A percentile compares a stretch with the other conserved stretches of the same genome.
Evolutionary conservation across 164 flowering plant genomes (phyloP).

Genomic region (Berberis vulgaris): DNA sequence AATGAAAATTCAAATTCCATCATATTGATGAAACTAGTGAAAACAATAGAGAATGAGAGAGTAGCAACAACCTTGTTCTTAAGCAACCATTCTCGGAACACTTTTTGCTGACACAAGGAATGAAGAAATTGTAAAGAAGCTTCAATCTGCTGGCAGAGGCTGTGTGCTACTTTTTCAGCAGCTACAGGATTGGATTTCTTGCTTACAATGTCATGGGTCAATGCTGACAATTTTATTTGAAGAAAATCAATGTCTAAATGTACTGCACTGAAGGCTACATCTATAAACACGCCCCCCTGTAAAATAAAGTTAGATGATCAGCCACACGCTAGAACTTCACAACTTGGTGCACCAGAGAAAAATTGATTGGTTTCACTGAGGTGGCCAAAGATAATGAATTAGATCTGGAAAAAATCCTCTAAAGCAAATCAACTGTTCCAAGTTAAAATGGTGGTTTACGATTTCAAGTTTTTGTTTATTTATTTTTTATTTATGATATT

Average conservation of each 20-base stretch:
- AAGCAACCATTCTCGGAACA: constrained; percentile 75
- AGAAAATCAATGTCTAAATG: constrained; percentile 43
- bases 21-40: too few species aligned
- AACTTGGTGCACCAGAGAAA: too few species aligned
- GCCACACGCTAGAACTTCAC: background rate
- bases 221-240: constrained; percentile 38
- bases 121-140: constrained; percentile 83
- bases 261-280: constrained; percentile 73
- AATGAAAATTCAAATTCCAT: too few species aligned
- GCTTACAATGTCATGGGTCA: constrained; percentile 17
- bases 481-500: too few species aligned
- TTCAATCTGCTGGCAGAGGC: constrained; percentile 79
- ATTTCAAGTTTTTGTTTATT: too few species aligned
- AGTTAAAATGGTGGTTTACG: too few species aligned
- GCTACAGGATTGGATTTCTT: constrained; percentile 19
- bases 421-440: too few species aligned
- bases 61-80: constrained; percentile 58
- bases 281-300: constrained; percentile 87
- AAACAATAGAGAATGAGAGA: too few species aligned
- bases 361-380: too few species aligned
- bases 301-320: constrained; percentile 19
- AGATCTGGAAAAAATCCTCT: too few species aligned
- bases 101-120: constrained; percentile 70
- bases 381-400: too few species aligned
- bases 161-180: constrained; percentile 36